Conservation (phyloP, 108 stramenopile species). For the Cylindrotheca fusiformis region DNA sequence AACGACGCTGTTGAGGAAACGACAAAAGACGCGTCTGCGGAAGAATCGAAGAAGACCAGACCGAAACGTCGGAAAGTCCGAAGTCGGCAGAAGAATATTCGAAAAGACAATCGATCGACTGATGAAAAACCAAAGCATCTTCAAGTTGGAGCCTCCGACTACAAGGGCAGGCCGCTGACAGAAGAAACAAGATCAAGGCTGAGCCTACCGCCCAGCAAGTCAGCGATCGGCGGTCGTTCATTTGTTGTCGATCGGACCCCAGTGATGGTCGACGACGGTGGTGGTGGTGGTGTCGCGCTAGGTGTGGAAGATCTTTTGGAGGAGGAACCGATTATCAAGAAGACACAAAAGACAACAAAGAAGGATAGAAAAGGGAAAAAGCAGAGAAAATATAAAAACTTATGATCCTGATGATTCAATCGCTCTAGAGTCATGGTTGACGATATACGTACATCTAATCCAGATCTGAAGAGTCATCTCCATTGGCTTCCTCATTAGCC, state of each 20-base stretch:
- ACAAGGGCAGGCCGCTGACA: constrained; percentile 65
- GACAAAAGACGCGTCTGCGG: constrained; percentile 1
- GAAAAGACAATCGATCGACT: constrained; percentile 60
- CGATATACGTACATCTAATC: no score
- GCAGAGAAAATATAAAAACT: constrained; percentile 34
- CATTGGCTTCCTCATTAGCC: constrained; percentile 40
- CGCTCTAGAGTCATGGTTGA: no score
- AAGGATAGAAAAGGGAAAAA: constrained; percentile 21
- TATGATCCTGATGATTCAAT: no score
- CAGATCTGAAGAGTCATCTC: constrained; percentile 46
- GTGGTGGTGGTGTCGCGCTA: constrained; percentile 17
- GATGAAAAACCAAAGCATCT: constrained; percentile 68
- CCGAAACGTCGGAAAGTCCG: constrained; percentile 52
- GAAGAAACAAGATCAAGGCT: constrained; percentile 54
- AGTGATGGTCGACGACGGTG: constrained; percentile 7
- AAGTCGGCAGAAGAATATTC: constrained; percentile 82
- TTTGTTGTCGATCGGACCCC: constrained; percentile 13
- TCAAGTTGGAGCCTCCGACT: constrained; percentile 38
- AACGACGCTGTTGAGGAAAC: constrained; percentile 1
- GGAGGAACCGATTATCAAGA: constrained; percentile 1
- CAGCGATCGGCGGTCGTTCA: constrained; percentile 1
- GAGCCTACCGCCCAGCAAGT: constrained; percentile 25
- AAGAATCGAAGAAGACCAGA: constrained; percentile 6
- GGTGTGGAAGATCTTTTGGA: constrained; percentile 35
- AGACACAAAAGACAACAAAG: constrained; percentile 1